Base-by-base conservation (phyloP, 2,329 filamentous ascomycete species). In the Fusarium oligoseptatum region DNA sequence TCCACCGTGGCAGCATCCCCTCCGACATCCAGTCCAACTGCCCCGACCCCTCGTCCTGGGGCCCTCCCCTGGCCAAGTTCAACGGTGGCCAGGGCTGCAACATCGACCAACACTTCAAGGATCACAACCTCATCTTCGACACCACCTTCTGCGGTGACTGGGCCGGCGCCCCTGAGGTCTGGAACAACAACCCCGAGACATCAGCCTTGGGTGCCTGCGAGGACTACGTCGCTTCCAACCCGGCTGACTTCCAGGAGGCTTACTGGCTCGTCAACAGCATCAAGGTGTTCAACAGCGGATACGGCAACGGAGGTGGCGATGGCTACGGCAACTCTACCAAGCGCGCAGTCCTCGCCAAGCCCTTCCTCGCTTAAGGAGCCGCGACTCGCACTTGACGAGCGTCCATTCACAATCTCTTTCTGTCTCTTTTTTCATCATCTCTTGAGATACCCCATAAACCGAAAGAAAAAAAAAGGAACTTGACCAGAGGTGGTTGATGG, bases 111-210 rank as follows among this genome's bases (percentile, higher is more conserved):
- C 88, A 92, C 82, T 97, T 98, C 85, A 85, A 85, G 69, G 83
- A 92, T 69, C 89, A 97, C 85, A 89, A 92, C 77, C 91, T 98
- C 73, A 89, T 96, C 73, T 92, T 97, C 82, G 91, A 96, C 83
- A 97, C 92, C 1, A 93, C 93, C 7, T 94, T 97, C 82, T 98
- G 95, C 82, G 95, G 95, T 22, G 90, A 93, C 79, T 98, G 95
- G 95, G 95, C 95, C 9, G 94, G 94, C 27, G 81, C 85, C 48
- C 64, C 76, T 15, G 67, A 73, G 5, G 90, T 92, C 37, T 97
- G 93, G 92, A 78, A 79, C 58, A 79, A 81, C 36, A 87, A 91
- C 69, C 71, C 83, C 6, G 87, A 88, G 50, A 95, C 93, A 82
- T 83, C 87, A 2, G 83, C 87, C 45, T 86, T 90, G 74, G 93